Conservation (phyloP, 208 protist genomes). For the Acanthamoeba triangularis region DNA sequence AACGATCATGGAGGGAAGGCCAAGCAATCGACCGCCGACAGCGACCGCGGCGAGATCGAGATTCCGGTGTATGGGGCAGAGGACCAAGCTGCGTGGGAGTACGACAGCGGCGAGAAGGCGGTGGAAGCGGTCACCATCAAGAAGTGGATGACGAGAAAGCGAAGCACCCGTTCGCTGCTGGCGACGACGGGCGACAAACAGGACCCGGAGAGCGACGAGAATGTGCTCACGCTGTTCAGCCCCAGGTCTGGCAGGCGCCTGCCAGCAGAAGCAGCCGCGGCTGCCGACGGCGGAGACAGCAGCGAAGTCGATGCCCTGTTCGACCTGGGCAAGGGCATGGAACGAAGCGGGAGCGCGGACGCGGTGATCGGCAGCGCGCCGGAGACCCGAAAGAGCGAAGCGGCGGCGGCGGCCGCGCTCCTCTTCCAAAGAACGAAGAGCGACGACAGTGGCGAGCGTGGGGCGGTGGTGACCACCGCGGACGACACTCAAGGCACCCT, state of each 20-base stretch:
- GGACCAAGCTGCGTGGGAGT: neutral
- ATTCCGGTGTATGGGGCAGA: neutral
- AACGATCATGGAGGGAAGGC: neutral
- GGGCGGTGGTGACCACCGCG: neutral
- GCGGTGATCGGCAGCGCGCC: neutral
- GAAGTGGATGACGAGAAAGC: conserved; percentile 31
- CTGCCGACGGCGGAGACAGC: neutral
- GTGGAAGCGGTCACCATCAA: conserved; percentile 33
- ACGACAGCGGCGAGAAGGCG: no score
- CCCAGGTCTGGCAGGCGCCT: neutral
- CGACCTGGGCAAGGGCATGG: neutral
- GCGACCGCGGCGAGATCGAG: neutral
- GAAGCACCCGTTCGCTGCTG: neutral
- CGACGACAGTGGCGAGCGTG: neutral
- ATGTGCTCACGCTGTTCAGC: neutral
- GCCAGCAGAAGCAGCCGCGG: neutral
- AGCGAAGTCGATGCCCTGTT: neutral
- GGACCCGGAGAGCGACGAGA: neutral
- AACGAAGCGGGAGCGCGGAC: neutral
- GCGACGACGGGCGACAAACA: neutral
- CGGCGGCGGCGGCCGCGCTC: neutral
- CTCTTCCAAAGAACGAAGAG: neutral
- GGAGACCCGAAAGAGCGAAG: neutral
- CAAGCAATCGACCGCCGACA: neutral
- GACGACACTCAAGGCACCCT: neutral